Evolutionary conservation across 2,329 filamentous ascomycete genomes (phyloP).

Genomic region (Rhynchosporium graminicola): DNA sequence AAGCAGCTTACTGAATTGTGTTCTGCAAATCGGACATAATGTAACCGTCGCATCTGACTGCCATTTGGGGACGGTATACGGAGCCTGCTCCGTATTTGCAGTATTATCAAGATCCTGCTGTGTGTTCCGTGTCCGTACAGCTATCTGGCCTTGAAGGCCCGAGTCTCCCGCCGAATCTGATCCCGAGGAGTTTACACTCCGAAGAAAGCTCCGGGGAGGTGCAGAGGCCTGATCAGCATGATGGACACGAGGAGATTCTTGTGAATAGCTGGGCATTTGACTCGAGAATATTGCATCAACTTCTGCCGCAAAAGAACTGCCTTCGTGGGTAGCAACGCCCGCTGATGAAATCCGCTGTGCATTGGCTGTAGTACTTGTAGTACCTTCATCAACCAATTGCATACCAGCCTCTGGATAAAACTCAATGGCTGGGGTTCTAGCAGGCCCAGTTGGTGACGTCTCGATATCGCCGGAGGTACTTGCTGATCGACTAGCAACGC

Average conservation of each 20-base stretch:
- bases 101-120: not conserved
- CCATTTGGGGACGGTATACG: slow-evolving; percentile 72
- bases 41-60: slow-evolving; percentile 84
- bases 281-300: not conserved
- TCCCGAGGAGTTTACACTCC: not conserved
- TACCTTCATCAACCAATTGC: not conserved
- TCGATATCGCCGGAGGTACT: not conserved
- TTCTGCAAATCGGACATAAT: slow-evolving; percentile 80
- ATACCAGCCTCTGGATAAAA: too few relatives aligned
- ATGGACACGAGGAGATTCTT: not conserved
- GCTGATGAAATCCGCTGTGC: not conserved
- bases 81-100: slow-evolving; percentile 32
- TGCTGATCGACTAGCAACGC: not conserved
- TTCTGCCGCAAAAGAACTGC: not conserved
- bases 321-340: not conserved
- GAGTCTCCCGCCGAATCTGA: slow-evolving; percentile 4
- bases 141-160: not conserved
- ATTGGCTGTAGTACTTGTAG: not conserved
- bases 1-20: slow-evolving; percentile 61
- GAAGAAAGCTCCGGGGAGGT: not conserved
- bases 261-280: not conserved
- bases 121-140: slow-evolving; percentile 1
- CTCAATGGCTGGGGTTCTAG: not conserved
- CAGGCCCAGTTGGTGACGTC: not conserved
- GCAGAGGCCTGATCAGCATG: not conserved